Percentiles rank a stretch among this genome's conserved stretches.
Conservation (phyloP, 495 filamentous ascomycete genomes). For the Penicillium maclennaniae region DNA sequence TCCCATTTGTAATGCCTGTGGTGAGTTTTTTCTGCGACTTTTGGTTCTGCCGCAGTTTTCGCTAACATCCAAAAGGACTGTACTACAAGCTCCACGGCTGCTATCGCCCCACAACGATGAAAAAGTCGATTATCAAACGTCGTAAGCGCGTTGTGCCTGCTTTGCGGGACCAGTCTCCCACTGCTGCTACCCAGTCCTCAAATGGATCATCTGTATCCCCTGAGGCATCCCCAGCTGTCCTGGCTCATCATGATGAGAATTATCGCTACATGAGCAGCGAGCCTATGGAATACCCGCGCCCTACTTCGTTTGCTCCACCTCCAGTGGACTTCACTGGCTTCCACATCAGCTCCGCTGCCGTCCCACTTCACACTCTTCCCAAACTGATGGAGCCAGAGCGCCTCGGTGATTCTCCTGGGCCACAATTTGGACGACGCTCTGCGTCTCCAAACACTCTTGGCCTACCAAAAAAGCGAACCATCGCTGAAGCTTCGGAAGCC, state of each 20-base stretch:
- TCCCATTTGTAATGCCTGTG: conserved; percentile 98
- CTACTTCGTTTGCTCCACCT: conserved; percentile 39
- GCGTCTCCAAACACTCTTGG: conserved; percentile 35
- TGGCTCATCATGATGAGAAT: conserved; percentile 59
- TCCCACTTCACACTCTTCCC: conserved; percentile 40
- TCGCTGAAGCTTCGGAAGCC: conserved; percentile 33
- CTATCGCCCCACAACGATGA: conserved; percentile 92
- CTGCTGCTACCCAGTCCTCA: conserved; percentile 41
- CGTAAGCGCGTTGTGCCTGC: conserved; percentile 94
- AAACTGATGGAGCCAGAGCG: conserved; percentile 41
- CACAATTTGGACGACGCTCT: conserved; percentile 39
- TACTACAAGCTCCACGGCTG: conserved; percentile 96
- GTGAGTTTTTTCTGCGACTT: conserved; percentile 50
- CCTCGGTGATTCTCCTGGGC: conserved; percentile 28
- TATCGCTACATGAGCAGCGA: conserved; percentile 44
- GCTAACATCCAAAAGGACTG: conserved; percentile 56
- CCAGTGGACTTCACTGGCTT: conserved; percentile 53
- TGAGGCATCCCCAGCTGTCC: conserved; percentile 42
- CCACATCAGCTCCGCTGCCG: conserved; percentile 30
- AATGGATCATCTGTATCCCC: conserved; percentile 43
- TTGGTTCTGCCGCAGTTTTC: neutral
- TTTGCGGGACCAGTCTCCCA: conserved; percentile 51
- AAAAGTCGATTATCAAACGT: conserved; percentile 93
- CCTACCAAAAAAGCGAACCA: conserved; percentile 44
- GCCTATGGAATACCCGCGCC: conserved; percentile 32